Evolutionary conservation across 2,329 filamentous ascomycete genomes (phyloP).

Genomic region (Mycocentrospora acerina): DNA sequence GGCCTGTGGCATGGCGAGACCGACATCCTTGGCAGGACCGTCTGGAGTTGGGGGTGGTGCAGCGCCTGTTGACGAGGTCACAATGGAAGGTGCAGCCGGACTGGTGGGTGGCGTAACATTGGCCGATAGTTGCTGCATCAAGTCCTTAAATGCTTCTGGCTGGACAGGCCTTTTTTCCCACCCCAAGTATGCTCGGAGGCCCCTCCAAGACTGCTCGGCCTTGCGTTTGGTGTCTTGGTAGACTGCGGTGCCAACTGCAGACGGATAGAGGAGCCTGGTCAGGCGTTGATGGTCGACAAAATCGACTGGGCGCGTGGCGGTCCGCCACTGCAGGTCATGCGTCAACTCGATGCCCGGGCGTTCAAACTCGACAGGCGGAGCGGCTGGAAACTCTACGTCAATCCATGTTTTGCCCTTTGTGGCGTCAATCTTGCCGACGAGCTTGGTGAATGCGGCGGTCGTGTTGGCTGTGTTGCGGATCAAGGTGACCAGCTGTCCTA

Average conservation of each 20-base stretch:
- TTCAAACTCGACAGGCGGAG: constrained; percentile 52
- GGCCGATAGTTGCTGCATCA: constrained; percentile 11
- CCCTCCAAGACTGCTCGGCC: constrained; percentile 20
- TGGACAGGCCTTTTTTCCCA: constrained; percentile 20
- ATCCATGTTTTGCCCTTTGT: constrained; percentile 50
- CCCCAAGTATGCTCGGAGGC: constrained; percentile 26
- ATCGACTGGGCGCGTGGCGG: constrained; percentile 31
- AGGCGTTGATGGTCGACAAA: constrained; percentile 42
- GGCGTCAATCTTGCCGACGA: constrained; percentile 43
- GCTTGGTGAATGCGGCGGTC: constrained; percentile 30
- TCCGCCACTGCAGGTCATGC: constrained; percentile 40
- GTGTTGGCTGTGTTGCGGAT: constrained; percentile 34
- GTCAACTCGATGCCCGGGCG: constrained; percentile 47
- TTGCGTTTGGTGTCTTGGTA: constrained; percentile 28
- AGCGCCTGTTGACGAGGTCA: constrained; percentile 8
- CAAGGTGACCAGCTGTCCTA: constrained; percentile 40
- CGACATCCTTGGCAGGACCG: constrained; percentile 19
- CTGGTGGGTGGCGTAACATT: constrained; percentile 8
- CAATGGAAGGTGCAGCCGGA: constrained; percentile 3
- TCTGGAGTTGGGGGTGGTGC: constrained; percentile 13
- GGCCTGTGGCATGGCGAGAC: constrained; percentile 26
- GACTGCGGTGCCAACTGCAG: constrained; percentile 20
- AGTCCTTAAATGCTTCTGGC: constrained; percentile 12
- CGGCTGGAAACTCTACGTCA: constrained; percentile 51
- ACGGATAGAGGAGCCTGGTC: constrained; percentile 22